These are phyloP conservation scores for Irpex sp. DNA, from an alignment of 1,284 basidiomycete genomes.

Conservation along the genomic window DNA sequence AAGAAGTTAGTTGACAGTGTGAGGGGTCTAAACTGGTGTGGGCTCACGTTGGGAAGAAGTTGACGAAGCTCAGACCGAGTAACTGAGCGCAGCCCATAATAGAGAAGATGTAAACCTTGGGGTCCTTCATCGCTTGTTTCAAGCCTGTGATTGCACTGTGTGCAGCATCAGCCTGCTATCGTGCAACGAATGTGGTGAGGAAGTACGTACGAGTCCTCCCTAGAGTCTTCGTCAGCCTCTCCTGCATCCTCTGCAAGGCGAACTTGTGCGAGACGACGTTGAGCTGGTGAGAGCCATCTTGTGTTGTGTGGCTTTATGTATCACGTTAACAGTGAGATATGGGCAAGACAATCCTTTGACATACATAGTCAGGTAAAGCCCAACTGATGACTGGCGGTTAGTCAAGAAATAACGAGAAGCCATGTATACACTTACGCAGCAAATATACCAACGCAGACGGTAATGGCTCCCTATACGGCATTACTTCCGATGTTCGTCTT, in stretches of 20 bases:
- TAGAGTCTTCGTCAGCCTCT: constrained; percentile 57
- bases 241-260: constrained; percentile 74
- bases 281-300: constrained; percentile 51
- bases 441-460: constrained; percentile 49
- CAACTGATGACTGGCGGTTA: constrained; percentile 2
- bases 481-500: neutral
- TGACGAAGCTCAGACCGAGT: constrained; percentile 64
- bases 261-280: constrained; percentile 62
- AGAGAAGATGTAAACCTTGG: constrained; percentile 55
- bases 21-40: neutral
- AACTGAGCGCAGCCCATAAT: constrained; percentile 46
- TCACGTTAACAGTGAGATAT: neutral
- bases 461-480: constrained; percentile 43
- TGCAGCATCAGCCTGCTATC: neutral
- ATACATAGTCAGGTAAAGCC: constrained; percentile 23
- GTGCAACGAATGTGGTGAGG: neutral
- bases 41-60: constrained; percentile 68
- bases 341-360: neutral
- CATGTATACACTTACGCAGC: constrained; percentile 38
- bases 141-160: constrained; percentile 49
- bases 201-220: constrained; percentile 45
- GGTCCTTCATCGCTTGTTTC: constrained; percentile 55
- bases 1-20: neutral
- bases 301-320: constrained; percentile 54
- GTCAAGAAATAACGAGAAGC: neutral